A percentile compares a stretch with the other conserved stretches of the same genome.
These are phyloP conservation scores for Purpureocillium lavendulum DNA, from an alignment of 2,329 filamentous ascomycete genomes.

Conservation along the genomic window DNA sequence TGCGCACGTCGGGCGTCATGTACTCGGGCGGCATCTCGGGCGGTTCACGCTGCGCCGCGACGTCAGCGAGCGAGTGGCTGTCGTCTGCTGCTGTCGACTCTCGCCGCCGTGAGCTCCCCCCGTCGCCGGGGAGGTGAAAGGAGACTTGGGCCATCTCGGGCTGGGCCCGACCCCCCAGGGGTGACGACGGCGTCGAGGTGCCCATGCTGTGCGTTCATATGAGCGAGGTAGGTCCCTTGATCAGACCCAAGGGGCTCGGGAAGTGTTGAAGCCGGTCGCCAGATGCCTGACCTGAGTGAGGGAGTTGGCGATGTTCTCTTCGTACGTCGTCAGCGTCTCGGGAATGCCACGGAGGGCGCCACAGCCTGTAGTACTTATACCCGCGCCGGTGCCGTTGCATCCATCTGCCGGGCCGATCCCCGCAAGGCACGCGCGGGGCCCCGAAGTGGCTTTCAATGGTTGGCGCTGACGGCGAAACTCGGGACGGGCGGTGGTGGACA, in stretches of 20 bases:
- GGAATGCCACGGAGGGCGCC: too few relatives aligned
- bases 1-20: conserved; percentile 6
- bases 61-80: background rate
- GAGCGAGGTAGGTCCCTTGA: too few relatives aligned
- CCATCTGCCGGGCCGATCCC: too few relatives aligned
- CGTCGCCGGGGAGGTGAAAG: background rate
- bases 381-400: too few relatives aligned
- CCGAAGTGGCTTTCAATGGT: background rate
- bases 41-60: too few relatives aligned
- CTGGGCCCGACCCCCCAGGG: background rate
- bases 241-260: too few relatives aligned
- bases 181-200: background rate
- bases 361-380: background rate
- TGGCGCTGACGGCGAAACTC: background rate
- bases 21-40: background rate
- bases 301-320: too few relatives aligned
- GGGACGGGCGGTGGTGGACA: background rate
- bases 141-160: conserved; percentile 5
- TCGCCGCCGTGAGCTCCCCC: too few relatives aligned
- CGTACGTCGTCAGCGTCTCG: too few relatives aligned
- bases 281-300: too few relatives aligned
- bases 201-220: background rate
- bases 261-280: too few relatives aligned
- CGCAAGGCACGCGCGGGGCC: too few relatives aligned
- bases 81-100: background rate